A percentile compares a stretch with the other conserved stretches of the same genome.
phyloP scores from a whole-genome alignment of 2,329 filamentous ascomycete genomes.

The Botrytis fragariae region DNA sequence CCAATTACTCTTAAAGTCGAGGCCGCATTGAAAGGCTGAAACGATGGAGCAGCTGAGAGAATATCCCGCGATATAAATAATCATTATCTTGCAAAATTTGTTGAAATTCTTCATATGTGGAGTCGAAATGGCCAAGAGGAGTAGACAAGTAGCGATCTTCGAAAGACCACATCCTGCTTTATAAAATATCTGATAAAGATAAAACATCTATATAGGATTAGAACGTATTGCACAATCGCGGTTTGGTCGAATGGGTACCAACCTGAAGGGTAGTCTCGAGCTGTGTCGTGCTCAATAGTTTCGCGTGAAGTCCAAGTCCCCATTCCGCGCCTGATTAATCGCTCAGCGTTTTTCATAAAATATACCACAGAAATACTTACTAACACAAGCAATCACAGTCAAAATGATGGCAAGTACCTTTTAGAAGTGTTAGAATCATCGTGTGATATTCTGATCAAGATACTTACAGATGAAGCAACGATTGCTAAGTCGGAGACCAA shows the following conservation, averaged over 20 bases:
- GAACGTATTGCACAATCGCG: neutral
- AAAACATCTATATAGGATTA: slow-evolving; percentile 25
- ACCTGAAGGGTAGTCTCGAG: slow-evolving; percentile 6
- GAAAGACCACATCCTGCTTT: slow-evolving; percentile 24
- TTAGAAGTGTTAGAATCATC: neutral
- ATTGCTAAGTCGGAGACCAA: slow-evolving; percentile 22
- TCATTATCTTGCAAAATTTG: slow-evolving; percentile 19
- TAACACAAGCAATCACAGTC: slow-evolving; percentile 12
- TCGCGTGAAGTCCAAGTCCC: slow-evolving; percentile 12
- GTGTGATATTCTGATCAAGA: neutral
- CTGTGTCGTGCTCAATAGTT: neutral
- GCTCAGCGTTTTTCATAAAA: neutral
- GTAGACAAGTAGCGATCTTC: slow-evolving; percentile 23
- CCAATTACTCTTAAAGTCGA: slow-evolving; percentile 22
- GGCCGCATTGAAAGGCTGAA: slow-evolving; percentile 25
- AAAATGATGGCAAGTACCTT: slow-evolving; percentile 6
- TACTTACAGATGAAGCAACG: slow-evolving; percentile 20
- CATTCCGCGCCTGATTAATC: neutral
- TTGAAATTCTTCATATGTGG: slow-evolving; percentile 23
- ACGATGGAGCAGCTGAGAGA: slow-evolving; percentile 20
- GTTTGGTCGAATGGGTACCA: neutral
- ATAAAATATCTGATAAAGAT: slow-evolving; percentile 26
- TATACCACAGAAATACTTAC: neutral
- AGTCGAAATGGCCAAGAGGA: slow-evolving; percentile 25
- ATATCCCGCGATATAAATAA: slow-evolving; percentile 21